A percentile compares a stretch with the other conserved stretches of the same genome.
Evolutionary conservation across 345 rosid genomes (phyloP).

Genomic region (Lumnitzera racemosa): DNA sequence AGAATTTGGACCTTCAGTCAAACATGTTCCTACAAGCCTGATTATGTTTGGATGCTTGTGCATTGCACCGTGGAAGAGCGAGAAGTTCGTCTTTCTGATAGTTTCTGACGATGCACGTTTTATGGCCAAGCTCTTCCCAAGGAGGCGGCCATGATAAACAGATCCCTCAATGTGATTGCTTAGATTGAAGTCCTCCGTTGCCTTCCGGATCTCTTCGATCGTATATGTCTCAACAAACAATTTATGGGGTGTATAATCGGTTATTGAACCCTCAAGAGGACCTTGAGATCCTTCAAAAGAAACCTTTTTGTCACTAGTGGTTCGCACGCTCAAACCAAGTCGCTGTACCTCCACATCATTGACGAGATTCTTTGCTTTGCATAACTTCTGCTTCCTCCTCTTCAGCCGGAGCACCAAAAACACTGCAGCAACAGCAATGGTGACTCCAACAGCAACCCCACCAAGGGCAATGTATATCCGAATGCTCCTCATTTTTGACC

Average conservation of each 20-base stretch:
- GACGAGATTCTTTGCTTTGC: conserved; percentile 11
- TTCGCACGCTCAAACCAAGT: conserved; percentile 67
- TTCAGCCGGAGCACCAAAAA: conserved; percentile 36
- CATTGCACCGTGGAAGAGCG: conserved; percentile 42
- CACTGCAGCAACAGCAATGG: conserved; percentile 50
- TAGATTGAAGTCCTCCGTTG: conserved; percentile 70
- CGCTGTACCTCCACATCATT: conserved; percentile 59
- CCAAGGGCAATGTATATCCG: conserved; percentile 45
- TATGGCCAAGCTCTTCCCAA: conserved; percentile 71
- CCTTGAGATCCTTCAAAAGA: conserved; percentile 75
- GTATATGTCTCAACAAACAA: conserved; percentile 43
- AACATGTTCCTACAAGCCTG: conserved; percentile 63
- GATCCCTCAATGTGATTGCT: conserved; percentile 68
- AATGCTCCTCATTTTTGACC: conserved; percentile 31
- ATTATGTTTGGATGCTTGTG: conserved; percentile 72
- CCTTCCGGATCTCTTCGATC: conserved; percentile 57
- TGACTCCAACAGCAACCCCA: conserved; percentile 42
- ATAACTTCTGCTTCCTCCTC: conserved; percentile 32
- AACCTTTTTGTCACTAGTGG: conserved; percentile 76
- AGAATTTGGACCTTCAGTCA: conserved; percentile 32
- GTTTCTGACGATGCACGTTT: conserved; percentile 30
- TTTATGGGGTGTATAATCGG: conserved; percentile 36
- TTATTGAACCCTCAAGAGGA: conserved; percentile 32
- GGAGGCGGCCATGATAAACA: conserved; percentile 71
- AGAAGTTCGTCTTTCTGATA: conserved; percentile 40